Conservation (phyloP, 2,329 filamentous ascomycete species). For the Trichoderma sp. region DNA sequence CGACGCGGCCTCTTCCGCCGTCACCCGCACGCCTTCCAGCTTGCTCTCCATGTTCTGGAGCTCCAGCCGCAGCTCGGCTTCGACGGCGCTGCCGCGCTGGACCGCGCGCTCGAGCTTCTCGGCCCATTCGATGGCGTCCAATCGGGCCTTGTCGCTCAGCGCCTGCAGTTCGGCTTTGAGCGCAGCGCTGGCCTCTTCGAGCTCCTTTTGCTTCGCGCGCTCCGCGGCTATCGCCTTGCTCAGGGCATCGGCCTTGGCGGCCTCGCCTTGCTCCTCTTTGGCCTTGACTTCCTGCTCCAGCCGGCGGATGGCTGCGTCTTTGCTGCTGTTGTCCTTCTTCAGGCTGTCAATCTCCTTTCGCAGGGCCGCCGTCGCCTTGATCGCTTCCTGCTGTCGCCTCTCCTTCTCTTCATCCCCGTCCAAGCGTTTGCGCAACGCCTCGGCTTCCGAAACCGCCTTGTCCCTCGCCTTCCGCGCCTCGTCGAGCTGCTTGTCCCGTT, state of each 20-base stretch:
- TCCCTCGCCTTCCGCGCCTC: slow-evolving; percentile 63
- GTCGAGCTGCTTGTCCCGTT: slow-evolving; percentile 65
- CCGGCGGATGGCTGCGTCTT: slow-evolving; percentile 66
- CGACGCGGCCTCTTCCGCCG: slow-evolving; percentile 87
- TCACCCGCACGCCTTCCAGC: slow-evolving; percentile 80
- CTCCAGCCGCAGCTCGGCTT: slow-evolving; percentile 81
- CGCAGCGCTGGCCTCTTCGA: slow-evolving; percentile 62
- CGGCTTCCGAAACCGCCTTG: slow-evolving; percentile 56
- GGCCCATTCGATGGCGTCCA: slow-evolving; percentile 70
- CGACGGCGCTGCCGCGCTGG: slow-evolving; percentile 67
- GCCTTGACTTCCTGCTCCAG: slow-evolving; percentile 70
- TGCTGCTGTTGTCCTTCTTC: slow-evolving; percentile 58
- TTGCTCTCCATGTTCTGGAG: slow-evolving; percentile 79
- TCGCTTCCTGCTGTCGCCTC: slow-evolving; percentile 54
- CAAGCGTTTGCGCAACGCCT: slow-evolving; percentile 50
- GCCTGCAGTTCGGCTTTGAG: slow-evolving; percentile 80
- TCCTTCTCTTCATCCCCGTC: slow-evolving; percentile 56
- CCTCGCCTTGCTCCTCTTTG: slow-evolving; percentile 64
- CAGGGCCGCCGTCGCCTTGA: slow-evolving; percentile 57
- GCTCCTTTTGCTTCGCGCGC: slow-evolving; percentile 58
- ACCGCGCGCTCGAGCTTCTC: slow-evolving; percentile 73
- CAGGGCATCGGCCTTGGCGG: slow-evolving; percentile 66
- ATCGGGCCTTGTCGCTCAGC: slow-evolving; percentile 67
- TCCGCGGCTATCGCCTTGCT: slow-evolving; percentile 68
- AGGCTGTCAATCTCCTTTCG: slow-evolving; percentile 43